Conservation (phyloP, 768 basidiomycete species). For the Lactarius vividus region DNA sequence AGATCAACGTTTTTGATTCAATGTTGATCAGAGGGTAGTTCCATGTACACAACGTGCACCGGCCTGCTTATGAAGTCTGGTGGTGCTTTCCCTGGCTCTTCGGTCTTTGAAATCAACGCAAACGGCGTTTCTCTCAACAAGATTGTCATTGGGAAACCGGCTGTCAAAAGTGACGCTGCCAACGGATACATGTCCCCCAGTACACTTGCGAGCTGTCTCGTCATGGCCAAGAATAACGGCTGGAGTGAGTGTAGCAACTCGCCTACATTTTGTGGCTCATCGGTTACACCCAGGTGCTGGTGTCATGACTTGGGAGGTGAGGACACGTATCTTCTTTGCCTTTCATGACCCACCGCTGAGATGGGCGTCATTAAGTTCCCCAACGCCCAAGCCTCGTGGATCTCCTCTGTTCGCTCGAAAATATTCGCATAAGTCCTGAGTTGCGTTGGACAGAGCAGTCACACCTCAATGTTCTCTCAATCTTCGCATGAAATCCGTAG, state of each 20-base stretch:
- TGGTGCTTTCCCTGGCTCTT: conserved; percentile 41
- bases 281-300: conserved; percentile 3
- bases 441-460: not conserved
- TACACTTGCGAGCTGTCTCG: conserved; percentile 56
- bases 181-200: conserved; percentile 56
- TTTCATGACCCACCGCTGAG: not conserved
- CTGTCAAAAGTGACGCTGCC: conserved; percentile 40
- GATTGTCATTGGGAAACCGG: conserved; percentile 76
- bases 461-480: not conserved
- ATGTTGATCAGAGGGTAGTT: conserved; percentile 34
- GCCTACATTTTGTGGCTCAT: not conserved
- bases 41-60: conserved; percentile 41
- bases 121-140: conserved; percentile 59
- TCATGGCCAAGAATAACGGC: conserved; percentile 54
- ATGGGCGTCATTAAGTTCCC: conserved; percentile 2
- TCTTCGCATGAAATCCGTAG: not conserved
- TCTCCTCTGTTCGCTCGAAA: conserved; percentile 11
- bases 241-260: conserved; percentile 51
- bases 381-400: conserved; percentile 15
- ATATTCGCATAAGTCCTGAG: conserved; percentile 8
- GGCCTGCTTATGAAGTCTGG: conserved; percentile 42
- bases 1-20: not conserved
- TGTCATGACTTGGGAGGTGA: conserved; percentile 21
- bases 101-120: conserved; percentile 51
- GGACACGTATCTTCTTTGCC: not conserved